Conservation (phyloP, 2,329 filamentous ascomycete genomes). For the Monosporascus sp. region DNA sequence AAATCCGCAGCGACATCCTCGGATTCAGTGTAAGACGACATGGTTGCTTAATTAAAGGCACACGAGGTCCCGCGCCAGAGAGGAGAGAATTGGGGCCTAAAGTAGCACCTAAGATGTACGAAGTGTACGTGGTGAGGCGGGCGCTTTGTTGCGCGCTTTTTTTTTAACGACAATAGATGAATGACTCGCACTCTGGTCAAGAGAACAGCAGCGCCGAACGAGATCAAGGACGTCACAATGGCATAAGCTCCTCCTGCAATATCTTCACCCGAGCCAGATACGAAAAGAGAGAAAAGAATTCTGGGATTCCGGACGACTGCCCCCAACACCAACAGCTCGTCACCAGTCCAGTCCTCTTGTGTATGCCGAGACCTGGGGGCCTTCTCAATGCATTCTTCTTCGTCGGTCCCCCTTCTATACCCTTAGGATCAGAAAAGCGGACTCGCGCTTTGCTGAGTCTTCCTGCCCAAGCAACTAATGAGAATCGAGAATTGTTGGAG, state of each 20-base stretch:
- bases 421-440: background rate
- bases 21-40: conserved; percentile 50
- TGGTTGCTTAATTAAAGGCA: conserved; percentile 22
- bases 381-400: background rate
- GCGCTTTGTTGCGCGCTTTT: background rate
- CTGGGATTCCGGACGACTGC: conserved; percentile 18
- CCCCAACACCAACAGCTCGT: conserved; percentile 2
- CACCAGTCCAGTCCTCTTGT: background rate
- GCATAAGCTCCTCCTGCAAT: conserved; percentile 19
- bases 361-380: background rate
- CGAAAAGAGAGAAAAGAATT: conserved; percentile 17
- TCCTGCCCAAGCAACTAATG: background rate
- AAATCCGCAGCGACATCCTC: conserved; percentile 95
- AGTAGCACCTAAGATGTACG: background rate
- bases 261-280: conserved; percentile 14
- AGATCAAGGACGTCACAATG: conserved; percentile 17
- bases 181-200: conserved; percentile 4
- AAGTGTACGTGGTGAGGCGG: background rate
- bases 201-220: conserved; percentile 8
- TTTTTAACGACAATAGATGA: background rate
- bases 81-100: background rate
- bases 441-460: background rate
- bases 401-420: background rate
- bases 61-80: conserved; percentile 8
- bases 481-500: background rate